Conservation (phyloP, 768 basidiomycete genomes). For the Lentinula sp. region DNA sequence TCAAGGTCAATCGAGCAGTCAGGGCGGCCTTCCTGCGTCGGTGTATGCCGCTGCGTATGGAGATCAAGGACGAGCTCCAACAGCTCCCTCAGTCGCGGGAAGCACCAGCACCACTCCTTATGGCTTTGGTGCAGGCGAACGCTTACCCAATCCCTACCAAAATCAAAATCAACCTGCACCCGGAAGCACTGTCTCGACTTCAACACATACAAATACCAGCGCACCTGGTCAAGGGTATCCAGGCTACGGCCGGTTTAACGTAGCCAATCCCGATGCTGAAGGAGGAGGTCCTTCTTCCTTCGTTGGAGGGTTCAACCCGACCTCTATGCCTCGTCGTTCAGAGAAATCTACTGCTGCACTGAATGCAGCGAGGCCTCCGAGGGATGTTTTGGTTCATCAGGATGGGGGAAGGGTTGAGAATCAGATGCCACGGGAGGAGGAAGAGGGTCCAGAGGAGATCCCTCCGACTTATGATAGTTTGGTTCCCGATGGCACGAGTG, state of each 20-base stretch:
- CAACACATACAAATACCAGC: background rate
- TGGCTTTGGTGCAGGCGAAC: background rate
- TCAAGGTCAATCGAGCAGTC: background rate
- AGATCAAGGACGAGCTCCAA: background rate
- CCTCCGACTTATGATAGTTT: slow-evolving; percentile 1
- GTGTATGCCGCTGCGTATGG: slow-evolving; percentile 2
- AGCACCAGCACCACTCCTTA: background rate
- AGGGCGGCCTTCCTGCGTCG: background rate
- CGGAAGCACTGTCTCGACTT: background rate
- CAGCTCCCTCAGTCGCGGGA: background rate
- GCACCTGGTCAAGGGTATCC: background rate
- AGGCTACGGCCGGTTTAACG: background rate
- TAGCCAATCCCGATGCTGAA: background rate
- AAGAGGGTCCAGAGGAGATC: slow-evolving; percentile 1
- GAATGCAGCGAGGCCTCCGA: background rate
- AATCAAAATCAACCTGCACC: background rate
- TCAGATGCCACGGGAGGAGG: background rate
- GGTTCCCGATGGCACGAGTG: background rate
- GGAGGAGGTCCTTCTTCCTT: background rate
- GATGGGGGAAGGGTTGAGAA: background rate
- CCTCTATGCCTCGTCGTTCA: background rate
- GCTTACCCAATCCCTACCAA: background rate
- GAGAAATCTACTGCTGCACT: background rate
- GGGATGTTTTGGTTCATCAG: slow-evolving; percentile 1
- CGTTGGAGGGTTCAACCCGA: background rate